Percentiles rank a stretch among this genome's conserved stretches.
These are phyloP conservation scores for Carex sylvatica DNA, from an alignment of 202 grass and related monocot genomes.

Conservation along the genomic window DNA sequence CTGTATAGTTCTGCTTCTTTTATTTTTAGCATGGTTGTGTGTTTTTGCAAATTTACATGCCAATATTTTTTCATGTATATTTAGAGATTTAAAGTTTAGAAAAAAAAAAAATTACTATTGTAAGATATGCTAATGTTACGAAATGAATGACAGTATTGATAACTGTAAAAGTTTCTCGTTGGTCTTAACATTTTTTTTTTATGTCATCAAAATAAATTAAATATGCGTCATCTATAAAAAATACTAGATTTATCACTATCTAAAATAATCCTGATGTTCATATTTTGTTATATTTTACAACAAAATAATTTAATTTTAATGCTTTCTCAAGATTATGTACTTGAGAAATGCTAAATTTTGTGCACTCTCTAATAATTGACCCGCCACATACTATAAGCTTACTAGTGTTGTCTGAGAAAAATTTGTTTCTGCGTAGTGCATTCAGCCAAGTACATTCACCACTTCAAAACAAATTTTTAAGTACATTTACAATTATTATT, in stretches of 20 bases:
- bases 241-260: background rate
- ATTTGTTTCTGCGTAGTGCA: no score
- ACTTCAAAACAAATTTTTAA: background rate
- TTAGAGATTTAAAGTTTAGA: background rate
- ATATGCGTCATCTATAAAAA: background rate
- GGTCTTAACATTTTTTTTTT: no score
- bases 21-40: background rate
- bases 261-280: background rate
- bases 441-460: no score
- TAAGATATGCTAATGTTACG: background rate
- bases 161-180: no score
- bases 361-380: no score
- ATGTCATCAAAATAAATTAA: no score
- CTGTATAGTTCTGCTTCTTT: background rate
- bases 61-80: background rate
- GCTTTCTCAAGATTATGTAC: background rate
- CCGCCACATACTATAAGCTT: no score
- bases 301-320: background rate
- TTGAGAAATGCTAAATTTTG: background rate
- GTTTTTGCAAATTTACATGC: background rate
- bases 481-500: background rate
- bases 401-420: background rate
- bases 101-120: background rate
- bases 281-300: background rate
- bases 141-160: no score